Evolutionary conservation across 1,139 yeast species (phyloP), one percentile per base, ranked within the genome.

Genomic region (Pichia terricola): DNA sequence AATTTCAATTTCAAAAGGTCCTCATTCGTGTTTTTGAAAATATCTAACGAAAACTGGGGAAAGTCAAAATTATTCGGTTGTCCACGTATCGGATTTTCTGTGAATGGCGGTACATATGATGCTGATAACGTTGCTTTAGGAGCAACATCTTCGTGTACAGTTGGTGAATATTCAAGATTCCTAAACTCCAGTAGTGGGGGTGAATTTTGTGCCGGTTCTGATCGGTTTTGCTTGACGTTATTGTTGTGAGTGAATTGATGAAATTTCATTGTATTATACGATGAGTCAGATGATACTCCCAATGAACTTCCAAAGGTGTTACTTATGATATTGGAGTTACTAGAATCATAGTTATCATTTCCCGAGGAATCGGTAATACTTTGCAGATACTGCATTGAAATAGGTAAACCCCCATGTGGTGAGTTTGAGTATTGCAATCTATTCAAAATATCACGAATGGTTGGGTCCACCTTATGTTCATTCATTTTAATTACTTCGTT

Each of bases 371-470:
- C 28, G 22, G 40, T 49, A 22, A 51, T 36, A 9, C 46, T 33
- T 26, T 40, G 38, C 32, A 48, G 35, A 39, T 47, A 57, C 28
- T 56, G 53, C 42, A 53, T 46, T 3, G 60, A 46, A 5, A 60
- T 45, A 1, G 65, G 65, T 9, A 59, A 37, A 3, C 65, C 65
- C 5, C 70, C 70, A 57, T 75, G 81, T 3, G 81, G 80, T 28
- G 78, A 68, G 45, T 70, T 63, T 10, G 74, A 75, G 52, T 76
- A 76, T 51, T 74, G 79, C 41, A 75, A 61, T 46, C 81, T 56
- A 46, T 67, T 65, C 36, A 76, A 59, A 30, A 76, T 63, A 51
- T 73, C 79, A 50, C 67, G 67, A 27, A 76, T 71, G 1, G 81
- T 75, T 4, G 81, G 81, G 54, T 76, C 81, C 22, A 75, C 70